These are phyloP conservation scores for Diplotaxis tenuifolia DNA, from an alignment of 345 rosid genomes.

Conservation along the genomic window DNA sequence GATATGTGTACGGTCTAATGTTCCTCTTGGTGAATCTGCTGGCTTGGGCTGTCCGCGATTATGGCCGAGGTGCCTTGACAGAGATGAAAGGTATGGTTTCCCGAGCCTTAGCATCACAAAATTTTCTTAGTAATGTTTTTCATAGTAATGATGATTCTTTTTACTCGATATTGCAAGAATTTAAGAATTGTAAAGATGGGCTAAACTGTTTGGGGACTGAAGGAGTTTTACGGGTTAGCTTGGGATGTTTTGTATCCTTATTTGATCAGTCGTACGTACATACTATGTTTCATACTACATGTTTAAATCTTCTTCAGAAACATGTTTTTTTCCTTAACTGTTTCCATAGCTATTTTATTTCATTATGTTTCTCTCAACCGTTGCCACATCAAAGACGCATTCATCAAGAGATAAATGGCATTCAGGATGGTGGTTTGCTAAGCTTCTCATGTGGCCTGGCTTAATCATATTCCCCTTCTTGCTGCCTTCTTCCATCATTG, in stretches of 20 bases:
- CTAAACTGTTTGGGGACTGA: conserved; percentile 77
- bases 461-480: conserved; percentile 60
- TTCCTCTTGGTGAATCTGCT: conserved; percentile 71
- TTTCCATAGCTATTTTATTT: conserved; percentile 54
- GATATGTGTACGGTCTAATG: conserved; percentile 76
- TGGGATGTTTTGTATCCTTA: conserved; percentile 95
- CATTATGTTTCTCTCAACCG: conserved; percentile 70
- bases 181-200: conserved; percentile 64
- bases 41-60: conserved; percentile 88
- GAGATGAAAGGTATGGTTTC: conserved; percentile 62
- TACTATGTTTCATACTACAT: neutral
- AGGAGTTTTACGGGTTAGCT: conserved; percentile 91
- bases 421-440: conserved; percentile 88
- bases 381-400: conserved; percentile 56
- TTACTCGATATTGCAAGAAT: conserved; percentile 48
- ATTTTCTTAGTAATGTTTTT: neutral
- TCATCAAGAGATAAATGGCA: conserved; percentile 75
- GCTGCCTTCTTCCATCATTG: conserved; percentile 62
- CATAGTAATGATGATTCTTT: conserved; percentile 9
- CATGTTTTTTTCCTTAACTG: conserved; percentile 31
- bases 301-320: neutral
- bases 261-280: neutral
- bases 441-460: conserved; percentile 56
- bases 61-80: conserved; percentile 56
- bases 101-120: neutral